phyloP scores from a whole-genome alignment of 2,329 filamentous ascomycete genomes.

The Fusarium stilboides region DNA sequence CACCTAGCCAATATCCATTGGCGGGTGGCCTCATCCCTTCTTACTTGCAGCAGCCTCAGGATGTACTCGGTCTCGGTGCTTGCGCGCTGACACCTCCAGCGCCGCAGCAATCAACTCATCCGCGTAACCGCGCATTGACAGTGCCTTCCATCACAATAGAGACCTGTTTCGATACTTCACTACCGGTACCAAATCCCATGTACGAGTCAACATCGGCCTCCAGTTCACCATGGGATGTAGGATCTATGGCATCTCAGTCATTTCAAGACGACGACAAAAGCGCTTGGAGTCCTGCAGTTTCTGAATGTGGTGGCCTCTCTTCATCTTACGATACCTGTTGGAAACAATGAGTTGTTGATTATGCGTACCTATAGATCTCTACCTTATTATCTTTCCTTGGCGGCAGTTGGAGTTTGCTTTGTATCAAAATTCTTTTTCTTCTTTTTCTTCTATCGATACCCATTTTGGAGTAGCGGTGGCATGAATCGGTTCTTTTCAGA shows the following conservation, averaged over 20 bases:
- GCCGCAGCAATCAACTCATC: conserved; percentile 10
- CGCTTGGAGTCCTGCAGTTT: conserved; percentile 32
- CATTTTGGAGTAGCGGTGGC: conserved; percentile 11
- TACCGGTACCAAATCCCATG: conserved; percentile 5
- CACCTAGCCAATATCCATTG: conserved; percentile 30
- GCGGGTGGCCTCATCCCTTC: conserved; percentile 4
- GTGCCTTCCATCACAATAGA: conserved; percentile 31
- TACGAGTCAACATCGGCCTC: conserved; percentile 36
- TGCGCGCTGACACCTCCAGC: conserved; percentile 12
- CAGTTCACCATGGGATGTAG: conserved; percentile 34
- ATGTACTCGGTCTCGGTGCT: not conserved
- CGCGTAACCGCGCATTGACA: conserved; percentile 16
- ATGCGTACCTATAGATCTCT: not conserved
- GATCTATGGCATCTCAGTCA: conserved; percentile 29
- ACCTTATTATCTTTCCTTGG: not conserved
- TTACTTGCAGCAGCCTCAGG: conserved; percentile 19
- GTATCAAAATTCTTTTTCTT: conserved; percentile 6
- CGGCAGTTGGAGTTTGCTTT: conserved; percentile 8
- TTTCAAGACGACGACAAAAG: conserved; percentile 34
- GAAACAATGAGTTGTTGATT: conserved; percentile 11
- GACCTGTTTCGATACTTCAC: conserved; percentile 20
- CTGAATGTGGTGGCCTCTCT: conserved; percentile 23
- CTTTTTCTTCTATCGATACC: conserved; percentile 9
- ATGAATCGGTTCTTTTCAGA: conserved; percentile 20
- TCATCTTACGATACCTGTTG: conserved; percentile 29